Evolutionary conservation across 441 rosid species (phyloP).

Genomic region (Syzygium malaccense): DNA sequence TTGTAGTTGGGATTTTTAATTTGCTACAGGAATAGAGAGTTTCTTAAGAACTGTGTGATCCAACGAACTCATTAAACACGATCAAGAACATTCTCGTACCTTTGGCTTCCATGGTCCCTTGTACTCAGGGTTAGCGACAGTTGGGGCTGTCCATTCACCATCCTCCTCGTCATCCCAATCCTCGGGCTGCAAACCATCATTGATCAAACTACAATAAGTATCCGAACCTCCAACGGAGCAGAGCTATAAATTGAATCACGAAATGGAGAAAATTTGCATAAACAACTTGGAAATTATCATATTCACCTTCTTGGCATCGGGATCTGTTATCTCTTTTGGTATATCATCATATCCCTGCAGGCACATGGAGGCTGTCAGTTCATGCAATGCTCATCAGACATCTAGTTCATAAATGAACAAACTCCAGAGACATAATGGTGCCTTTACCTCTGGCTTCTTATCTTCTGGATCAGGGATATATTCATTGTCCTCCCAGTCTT

Average conservation of each 20-base stretch:
- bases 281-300: background rate
- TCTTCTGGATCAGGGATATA: constrained; percentile 91
- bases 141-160: constrained; percentile 91
- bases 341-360: constrained; percentile 84
- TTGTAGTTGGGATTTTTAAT: constrained; percentile 90
- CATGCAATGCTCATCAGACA: background rate
- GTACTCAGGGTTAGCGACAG: constrained; percentile 87
- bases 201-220: background rate
- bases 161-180: constrained; percentile 98
- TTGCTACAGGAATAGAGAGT: constrained; percentile 41
- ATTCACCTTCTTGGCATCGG: constrained; percentile 82
- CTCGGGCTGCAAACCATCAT: constrained; percentile 50
- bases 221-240: background rate
- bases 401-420: background rate
- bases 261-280: background rate
- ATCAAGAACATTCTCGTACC: constrained; percentile 32
- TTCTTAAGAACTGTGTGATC: background rate
- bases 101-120: constrained; percentile 87
- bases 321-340: constrained; percentile 78
- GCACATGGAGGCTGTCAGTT: background rate
- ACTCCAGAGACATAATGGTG: background rate
- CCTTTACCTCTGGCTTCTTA: constrained; percentile 69
- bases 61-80: background rate
- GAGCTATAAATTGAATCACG: background rate
- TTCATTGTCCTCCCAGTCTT: constrained; percentile 93